Conservation (phyloP, 768 basidiomycete species). For the Tulasnella sp. region DNA sequence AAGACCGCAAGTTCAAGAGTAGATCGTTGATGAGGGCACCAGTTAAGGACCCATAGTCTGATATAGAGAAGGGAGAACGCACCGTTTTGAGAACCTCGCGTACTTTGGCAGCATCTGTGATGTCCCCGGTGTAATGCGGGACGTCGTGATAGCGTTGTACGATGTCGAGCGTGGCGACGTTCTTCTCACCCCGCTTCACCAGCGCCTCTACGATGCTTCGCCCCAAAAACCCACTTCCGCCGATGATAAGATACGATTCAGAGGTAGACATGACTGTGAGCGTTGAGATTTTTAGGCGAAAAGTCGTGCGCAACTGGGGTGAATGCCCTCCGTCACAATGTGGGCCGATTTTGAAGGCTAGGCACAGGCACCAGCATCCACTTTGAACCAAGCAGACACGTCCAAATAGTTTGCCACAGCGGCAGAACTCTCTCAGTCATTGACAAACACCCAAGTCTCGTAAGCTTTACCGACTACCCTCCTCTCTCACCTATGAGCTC, state of each 20-base stretch:
- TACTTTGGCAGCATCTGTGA: slow-evolving; percentile 65
- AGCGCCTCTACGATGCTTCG: slow-evolving; percentile 84
- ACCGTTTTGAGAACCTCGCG: slow-evolving; percentile 60
- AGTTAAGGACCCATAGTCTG: no score
- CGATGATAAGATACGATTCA: slow-evolving; percentile 83
- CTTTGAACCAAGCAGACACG: no score
- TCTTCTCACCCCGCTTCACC: slow-evolving; percentile 55
- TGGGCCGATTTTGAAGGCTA: no score
- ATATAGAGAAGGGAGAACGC: not conserved
- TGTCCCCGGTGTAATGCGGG: slow-evolving; percentile 82
- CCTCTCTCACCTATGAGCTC: no score
- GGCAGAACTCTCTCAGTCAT: no score
- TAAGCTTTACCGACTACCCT: no score
- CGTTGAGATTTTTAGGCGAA: no score
- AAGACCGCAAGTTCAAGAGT: not conserved
- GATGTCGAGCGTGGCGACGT: slow-evolving; percentile 80
- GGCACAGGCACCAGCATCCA: no score
- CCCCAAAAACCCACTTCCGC: slow-evolving; percentile 87
- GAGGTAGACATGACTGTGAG: not conserved
- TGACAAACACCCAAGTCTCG: no score
- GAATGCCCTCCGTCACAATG: no score
- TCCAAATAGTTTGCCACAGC: no score
- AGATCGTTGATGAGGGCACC: not conserved
- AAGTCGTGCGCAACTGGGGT: no score
- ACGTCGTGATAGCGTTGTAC: slow-evolving; percentile 77